A percentile compares a stretch with the other conserved stretches of the same genome.
Evolutionary conservation across 2,329 filamentous ascomycete genomes (phyloP).

Genomic region (Botrytis aclada): DNA sequence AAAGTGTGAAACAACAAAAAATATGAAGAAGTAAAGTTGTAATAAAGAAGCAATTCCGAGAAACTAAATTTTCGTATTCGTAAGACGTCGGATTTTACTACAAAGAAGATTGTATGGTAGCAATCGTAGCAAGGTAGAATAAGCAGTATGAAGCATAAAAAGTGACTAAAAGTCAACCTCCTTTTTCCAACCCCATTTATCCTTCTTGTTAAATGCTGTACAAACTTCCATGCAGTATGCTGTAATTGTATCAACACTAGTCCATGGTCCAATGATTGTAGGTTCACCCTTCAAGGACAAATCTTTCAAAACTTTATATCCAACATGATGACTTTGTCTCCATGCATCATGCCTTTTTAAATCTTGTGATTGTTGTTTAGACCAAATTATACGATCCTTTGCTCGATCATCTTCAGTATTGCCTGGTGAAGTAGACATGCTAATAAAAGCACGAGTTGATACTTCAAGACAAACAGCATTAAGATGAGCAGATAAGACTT

Average conservation of each 20-base stretch:
- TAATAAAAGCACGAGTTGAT: neutral
- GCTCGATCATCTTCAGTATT: constrained; percentile 6
- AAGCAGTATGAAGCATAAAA: neutral
- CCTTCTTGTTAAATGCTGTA: constrained; percentile 16
- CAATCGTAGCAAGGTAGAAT: neutral
- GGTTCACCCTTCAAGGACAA: neutral
- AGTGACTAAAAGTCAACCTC: constrained; percentile 17
- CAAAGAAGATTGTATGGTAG: neutral
- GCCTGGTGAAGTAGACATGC: neutral
- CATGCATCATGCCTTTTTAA: constrained; percentile 9
- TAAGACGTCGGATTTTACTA: neutral
- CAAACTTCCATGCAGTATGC: constrained; percentile 18
- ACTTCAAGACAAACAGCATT: constrained; percentile 13
- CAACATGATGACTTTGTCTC: constrained; percentile 4
- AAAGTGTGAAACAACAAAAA: constrained; percentile 8
- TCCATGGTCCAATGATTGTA: constrained; percentile 15
- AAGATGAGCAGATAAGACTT: constrained; percentile 15
- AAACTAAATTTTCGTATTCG: neutral
- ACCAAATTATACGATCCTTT: constrained; percentile 7
- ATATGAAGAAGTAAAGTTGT: constrained; percentile 2
- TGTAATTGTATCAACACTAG: constrained; percentile 9
- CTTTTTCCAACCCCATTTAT: constrained; percentile 19
- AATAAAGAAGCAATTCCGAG: neutral
- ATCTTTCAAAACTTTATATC: constrained; percentile 1
- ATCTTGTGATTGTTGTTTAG: neutral